A percentile compares a stretch with the other conserved stretches of the same genome.
Conservation (phyloP, 2,329 filamentous ascomycete genomes). For the Alternaria tenuissima region DNA sequence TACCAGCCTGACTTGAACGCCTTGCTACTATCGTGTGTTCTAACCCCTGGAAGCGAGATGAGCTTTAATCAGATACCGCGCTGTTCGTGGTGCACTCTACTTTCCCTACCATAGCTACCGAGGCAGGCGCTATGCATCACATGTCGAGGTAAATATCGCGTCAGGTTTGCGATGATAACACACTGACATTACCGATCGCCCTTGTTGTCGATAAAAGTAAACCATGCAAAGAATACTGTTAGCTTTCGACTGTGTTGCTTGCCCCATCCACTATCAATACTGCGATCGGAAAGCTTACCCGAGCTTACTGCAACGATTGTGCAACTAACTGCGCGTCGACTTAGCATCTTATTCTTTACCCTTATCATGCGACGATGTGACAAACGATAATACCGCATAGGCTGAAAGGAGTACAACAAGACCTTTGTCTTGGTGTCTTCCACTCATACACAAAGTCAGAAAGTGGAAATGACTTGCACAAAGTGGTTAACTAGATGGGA, state of each 20-base stretch:
- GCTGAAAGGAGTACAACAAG: background rate
- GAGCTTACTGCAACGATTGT: background rate
- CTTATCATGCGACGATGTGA: background rate
- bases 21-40: background rate
- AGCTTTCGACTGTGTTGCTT: background rate
- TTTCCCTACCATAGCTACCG: background rate
- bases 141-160: background rate
- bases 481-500: background rate
- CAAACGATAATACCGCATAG: background rate
- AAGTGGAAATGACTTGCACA: background rate
- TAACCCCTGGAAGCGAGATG: background rate
- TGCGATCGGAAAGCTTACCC: background rate
- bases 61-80: background rate
- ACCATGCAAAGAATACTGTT: background rate
- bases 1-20: background rate
- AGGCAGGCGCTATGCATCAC: background rate
- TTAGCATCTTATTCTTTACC: background rate
- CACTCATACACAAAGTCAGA: background rate
- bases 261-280: background rate
- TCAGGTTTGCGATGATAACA: background rate
- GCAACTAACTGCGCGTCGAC: background rate
- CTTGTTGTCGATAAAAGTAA: background rate
- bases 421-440: background rate
- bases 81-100: background rate
- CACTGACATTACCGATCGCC: background rate